Conservation (phyloP, 805 yeast species). For the Pichia cephalocereana region DNA sequence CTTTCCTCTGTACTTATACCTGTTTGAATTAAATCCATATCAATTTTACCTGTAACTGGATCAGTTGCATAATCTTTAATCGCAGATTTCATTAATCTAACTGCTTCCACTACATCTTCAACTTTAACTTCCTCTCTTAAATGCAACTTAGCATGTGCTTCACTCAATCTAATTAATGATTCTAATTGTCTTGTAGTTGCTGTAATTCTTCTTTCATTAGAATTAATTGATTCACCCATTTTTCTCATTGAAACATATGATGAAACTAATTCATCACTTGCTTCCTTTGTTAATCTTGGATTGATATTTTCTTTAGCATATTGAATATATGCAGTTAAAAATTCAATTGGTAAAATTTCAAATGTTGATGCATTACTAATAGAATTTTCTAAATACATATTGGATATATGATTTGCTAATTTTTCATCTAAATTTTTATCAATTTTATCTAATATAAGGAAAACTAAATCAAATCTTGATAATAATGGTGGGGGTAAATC, state of each 20-base stretch:
- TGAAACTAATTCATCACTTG: conserved; percentile 76
- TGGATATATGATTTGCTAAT: conserved; percentile 83
- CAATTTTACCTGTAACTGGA: conserved; percentile 93
- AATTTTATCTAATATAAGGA: conserved; percentile 84
- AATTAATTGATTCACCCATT: conserved; percentile 81
- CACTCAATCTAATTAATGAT: conserved; percentile 87
- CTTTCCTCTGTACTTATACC: conserved; percentile 89
- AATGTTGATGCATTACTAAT: conserved; percentile 61
- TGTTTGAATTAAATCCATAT: conserved; percentile 94
- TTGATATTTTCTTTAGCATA: conserved; percentile 82
- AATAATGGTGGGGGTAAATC: conserved; percentile 94
- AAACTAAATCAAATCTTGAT: conserved; percentile 92
- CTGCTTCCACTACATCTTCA: conserved; percentile 87
- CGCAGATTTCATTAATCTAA: conserved; percentile 84
- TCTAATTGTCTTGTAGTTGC: conserved; percentile 98
- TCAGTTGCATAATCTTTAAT: conserved; percentile 98
- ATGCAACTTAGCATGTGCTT: conserved; percentile 97
- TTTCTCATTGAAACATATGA: conserved; percentile 91
- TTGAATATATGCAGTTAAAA: conserved; percentile 79
- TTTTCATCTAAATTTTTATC: conserved; percentile 79
- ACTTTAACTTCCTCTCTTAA: conserved; percentile 61
- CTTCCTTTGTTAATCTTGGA: conserved; percentile 74
- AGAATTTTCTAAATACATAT: conserved; percentile 81
- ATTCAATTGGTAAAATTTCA: conserved; percentile 77
- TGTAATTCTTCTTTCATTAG: conserved; percentile 80